phyloP scores from a whole-genome alignment of 1,284 basidiomycete species.

The Apiotrichum gamsii region DNA sequence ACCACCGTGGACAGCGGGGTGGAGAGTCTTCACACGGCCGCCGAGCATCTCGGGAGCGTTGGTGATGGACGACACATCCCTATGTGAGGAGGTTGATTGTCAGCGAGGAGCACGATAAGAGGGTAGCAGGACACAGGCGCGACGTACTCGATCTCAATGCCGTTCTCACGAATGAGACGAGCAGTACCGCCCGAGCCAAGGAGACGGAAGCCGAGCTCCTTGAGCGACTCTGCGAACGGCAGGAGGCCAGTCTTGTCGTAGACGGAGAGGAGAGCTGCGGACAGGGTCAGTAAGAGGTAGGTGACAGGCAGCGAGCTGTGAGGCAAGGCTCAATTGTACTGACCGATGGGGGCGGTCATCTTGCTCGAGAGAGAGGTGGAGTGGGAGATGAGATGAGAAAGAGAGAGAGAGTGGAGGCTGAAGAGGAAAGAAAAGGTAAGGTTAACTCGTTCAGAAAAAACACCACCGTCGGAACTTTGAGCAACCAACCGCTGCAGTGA shows the following conservation, averaged over 20 bases:
- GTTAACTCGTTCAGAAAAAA: too few relatives aligned
- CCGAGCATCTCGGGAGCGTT: slow-evolving; percentile 99
- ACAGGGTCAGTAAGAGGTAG: background rate
- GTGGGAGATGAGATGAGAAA: too few relatives aligned
- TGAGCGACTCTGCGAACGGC: slow-evolving; percentile 79
- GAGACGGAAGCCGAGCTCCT: slow-evolving; percentile 73
- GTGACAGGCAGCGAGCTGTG: background rate
- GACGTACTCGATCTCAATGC: slow-evolving; percentile 79
- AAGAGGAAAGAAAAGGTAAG: too few relatives aligned
- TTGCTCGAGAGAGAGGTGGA: background rate
- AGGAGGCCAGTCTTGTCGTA: slow-evolving; percentile 93
- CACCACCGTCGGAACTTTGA: too few relatives aligned
- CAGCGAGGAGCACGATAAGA: too few relatives aligned
- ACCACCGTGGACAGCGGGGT: slow-evolving; percentile 96
- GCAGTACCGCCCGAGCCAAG: slow-evolving; percentile 96
- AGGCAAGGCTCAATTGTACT: background rate
- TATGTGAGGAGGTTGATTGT: slow-evolving; percentile 48
- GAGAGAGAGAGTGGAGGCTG: too few relatives aligned
- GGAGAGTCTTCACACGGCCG: slow-evolving; percentile 97
- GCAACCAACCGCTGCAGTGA: too few relatives aligned
- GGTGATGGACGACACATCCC: slow-evolving; percentile 96
- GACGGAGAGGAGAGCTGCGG: slow-evolving; percentile 77
- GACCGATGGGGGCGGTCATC: slow-evolving; percentile 17
- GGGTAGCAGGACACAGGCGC: too few relatives aligned
- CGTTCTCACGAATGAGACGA: slow-evolving; percentile 92